Conservation (phyloP, 2,329 filamentous ascomycete species). For the Monosporascus ibericus region DNA sequence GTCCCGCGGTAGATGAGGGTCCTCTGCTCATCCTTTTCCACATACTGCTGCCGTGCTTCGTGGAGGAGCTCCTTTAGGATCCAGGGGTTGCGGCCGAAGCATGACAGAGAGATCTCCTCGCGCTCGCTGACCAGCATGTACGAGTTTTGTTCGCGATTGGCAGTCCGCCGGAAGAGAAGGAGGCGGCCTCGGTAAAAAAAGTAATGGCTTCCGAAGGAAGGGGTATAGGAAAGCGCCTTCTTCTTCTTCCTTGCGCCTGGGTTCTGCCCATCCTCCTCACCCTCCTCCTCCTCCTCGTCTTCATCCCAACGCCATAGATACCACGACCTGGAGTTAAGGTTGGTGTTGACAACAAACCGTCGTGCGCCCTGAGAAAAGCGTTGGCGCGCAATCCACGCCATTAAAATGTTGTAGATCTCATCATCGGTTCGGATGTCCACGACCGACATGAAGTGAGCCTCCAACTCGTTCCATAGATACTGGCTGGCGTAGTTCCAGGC, state of each 20-base stretch:
- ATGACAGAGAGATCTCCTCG: conserved; percentile 55
- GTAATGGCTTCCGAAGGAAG: conserved; percentile 59
- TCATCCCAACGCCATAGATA: conserved; percentile 39
- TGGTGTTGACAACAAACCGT: conserved; percentile 60
- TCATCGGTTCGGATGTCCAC: conserved; percentile 64
- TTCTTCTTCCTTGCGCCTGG: conserved; percentile 33
- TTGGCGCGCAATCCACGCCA: conserved; percentile 63
- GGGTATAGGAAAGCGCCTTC: conserved; percentile 56
- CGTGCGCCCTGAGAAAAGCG: conserved; percentile 53
- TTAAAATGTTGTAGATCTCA: conserved; percentile 67
- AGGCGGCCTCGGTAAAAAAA: conserved; percentile 60
- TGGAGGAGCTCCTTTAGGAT: conserved; percentile 56
- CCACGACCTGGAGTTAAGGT: conserved; percentile 47
- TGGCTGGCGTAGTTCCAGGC: conserved; percentile 46
- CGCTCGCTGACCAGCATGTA: conserved; percentile 41
- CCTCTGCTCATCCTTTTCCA: conserved; percentile 53
- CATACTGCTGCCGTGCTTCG: conserved; percentile 50
- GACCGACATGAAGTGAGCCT: conserved; percentile 55
- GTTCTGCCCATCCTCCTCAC: conserved; percentile 31
- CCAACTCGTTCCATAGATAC: conserved; percentile 41
- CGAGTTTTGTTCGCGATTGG: conserved; percentile 37
- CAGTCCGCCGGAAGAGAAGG: conserved; percentile 50
- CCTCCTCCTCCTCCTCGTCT: conserved; percentile 39
- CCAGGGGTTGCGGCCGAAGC: conserved; percentile 54
- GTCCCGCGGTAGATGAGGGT: conserved; percentile 60